Percentiles rank a stretch among this genome's conserved stretches.
Evolutionary conservation across 257 asterid genomes (phyloP).

Genomic region (Solanum pennellii): DNA sequence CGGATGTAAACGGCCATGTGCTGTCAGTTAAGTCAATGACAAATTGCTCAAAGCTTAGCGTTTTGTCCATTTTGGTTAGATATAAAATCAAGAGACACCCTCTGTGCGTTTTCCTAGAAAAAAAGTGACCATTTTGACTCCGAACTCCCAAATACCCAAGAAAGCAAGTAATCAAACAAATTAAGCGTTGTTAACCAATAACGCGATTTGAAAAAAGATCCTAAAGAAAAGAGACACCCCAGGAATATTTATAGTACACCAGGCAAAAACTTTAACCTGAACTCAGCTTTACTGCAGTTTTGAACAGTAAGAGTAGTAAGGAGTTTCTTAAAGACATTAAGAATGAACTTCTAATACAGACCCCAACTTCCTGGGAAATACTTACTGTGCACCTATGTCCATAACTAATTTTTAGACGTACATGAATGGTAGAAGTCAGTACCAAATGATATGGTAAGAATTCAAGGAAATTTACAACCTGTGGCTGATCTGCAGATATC

Average conservation of each 20-base stretch:
- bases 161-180: neutral
- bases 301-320: neutral
- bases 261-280: neutral
- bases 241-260: neutral
- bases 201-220: neutral
- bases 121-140: neutral
- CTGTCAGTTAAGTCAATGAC: no score
- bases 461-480: neutral
- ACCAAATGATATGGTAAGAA: neutral
- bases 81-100: neutral
- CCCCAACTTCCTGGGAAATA: neutral
- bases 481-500: neutral
- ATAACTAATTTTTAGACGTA: neutral
- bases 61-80: neutral
- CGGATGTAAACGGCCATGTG: neutral
- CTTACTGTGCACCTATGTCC: neutral
- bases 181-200: neutral
- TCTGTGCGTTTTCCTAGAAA: neutral
- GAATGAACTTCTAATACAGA: constrained; percentile 1
- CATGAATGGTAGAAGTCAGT: neutral
- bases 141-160: neutral
- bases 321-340: neutral
- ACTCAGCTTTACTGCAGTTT: neutral
- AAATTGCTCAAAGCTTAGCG: neutral
- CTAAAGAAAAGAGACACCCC: neutral